A percentile compares a stretch with the other conserved stretches of the same genome.
Conservation (phyloP, 2,329 filamentous ascomycete genomes). For the Berkeleyomyces basicola region DNA sequence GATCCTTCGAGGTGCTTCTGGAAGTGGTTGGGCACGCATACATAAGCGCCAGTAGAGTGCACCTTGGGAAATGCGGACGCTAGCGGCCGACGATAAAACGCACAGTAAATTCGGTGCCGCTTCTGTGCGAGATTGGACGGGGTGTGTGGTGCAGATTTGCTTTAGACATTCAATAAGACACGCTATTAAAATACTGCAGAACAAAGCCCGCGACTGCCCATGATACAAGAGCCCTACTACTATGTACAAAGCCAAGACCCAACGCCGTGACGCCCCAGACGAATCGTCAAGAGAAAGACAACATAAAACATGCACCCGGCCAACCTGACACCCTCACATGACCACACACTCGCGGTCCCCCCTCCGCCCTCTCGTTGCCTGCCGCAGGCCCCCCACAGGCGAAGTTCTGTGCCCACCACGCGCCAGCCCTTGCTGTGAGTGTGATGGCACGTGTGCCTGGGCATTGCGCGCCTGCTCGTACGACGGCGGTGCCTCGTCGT, state of each 20-base stretch:
- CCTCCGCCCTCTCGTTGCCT: background rate
- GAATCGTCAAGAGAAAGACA: background rate
- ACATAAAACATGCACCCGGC: background rate
- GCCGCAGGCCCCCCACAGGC: background rate
- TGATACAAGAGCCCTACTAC: too few species aligned
- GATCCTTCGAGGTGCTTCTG: too few species aligned
- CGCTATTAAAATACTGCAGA: too few species aligned
- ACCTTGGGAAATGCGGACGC: too few species aligned
- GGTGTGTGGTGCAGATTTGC: too few species aligned
- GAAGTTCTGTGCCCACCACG: background rate
- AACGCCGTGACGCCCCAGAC: background rate
- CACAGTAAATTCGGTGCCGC: too few species aligned
- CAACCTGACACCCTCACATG: background rate
- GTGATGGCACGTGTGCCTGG: background rate
- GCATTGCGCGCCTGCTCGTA: slow-evolving; percentile 3
- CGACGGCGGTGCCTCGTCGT: background rate
- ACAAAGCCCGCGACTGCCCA: too few species aligned
- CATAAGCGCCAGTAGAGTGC: too few species aligned
- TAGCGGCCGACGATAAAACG: too few species aligned
- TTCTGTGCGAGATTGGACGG: too few species aligned
- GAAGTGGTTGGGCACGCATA: too few species aligned
- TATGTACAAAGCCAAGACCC: background rate
- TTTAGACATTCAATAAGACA: too few species aligned
- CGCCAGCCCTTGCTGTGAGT: background rate
- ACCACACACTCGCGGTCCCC: slow-evolving; percentile 3